Conservation (phyloP, 768 basidiomycete genomes). For the Suillus placidus region DNA sequence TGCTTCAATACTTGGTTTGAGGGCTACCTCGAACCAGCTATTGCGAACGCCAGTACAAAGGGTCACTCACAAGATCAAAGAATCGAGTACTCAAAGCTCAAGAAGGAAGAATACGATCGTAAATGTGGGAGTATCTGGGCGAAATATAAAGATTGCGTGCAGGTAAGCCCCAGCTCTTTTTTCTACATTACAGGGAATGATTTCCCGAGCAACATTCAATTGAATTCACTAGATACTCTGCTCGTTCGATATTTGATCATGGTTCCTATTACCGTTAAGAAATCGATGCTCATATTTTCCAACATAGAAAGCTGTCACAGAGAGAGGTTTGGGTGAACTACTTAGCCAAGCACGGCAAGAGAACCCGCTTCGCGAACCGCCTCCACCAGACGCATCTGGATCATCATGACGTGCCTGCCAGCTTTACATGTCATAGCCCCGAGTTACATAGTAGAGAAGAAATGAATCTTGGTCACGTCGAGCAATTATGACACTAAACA, state of each 20-base stretch:
- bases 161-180: constrained; percentile 51
- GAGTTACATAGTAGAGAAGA: neutral
- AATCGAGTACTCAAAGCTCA: constrained; percentile 66
- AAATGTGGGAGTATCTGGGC: constrained; percentile 86
- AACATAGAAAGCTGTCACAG: constrained; percentile 73
- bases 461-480: neutral
- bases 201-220: neutral
- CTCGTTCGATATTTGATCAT: neutral
- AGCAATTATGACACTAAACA: neutral
- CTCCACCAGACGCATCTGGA: constrained; percentile 35
- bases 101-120: constrained; percentile 85
- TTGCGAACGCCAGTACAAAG: constrained; percentile 42
- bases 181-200: neutral
- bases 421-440: neutral
- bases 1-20: constrained; percentile 99
- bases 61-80: constrained; percentile 47
- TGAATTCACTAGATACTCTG: neutral
- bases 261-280: neutral
- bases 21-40: constrained; percentile 87
- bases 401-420: constrained; percentile 1
- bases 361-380: constrained; percentile 70
- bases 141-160: constrained; percentile 78
- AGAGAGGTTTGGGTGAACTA: constrained; percentile 73
- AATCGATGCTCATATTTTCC: neutral
- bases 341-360: constrained; percentile 81